Conservation (phyloP, 2,329 filamentous ascomycete genomes). For the Eutypella sp. region DNA sequence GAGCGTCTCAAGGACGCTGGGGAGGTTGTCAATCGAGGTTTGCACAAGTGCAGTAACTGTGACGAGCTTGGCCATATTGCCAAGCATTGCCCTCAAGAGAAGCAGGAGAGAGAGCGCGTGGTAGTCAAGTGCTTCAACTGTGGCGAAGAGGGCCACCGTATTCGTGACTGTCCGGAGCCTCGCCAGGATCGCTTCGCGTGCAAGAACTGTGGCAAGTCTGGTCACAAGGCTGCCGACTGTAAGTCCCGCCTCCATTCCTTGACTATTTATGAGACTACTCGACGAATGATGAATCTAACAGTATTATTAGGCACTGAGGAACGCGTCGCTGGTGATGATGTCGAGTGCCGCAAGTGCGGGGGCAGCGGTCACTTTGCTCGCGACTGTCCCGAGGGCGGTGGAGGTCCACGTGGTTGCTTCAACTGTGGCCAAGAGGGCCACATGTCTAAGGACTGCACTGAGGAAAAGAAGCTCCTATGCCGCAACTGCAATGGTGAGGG, state of each 20-base stretch:
- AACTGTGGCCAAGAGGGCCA: constrained; percentile 64
- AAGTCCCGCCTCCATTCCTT: constrained; percentile 23
- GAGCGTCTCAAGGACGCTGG: constrained; percentile 62
- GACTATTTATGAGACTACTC: neutral
- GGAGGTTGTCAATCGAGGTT: constrained; percentile 53
- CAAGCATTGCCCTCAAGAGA: constrained; percentile 58
- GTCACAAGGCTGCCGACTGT: constrained; percentile 48
- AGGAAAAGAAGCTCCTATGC: constrained; percentile 47
- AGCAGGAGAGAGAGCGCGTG: constrained; percentile 39
- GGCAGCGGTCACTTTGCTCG: constrained; percentile 59
- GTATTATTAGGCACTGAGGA: constrained; percentile 41
- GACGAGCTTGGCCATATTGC: constrained; percentile 56
- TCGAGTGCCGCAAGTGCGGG: constrained; percentile 62
- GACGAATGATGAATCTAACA: constrained; percentile 12
- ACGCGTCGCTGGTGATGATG: constrained; percentile 51
- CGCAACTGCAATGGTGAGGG: constrained; percentile 56
- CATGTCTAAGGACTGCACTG: constrained; percentile 44
- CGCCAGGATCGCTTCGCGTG: constrained; percentile 62
- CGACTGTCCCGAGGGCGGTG: constrained; percentile 59
- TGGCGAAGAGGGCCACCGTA: constrained; percentile 56
- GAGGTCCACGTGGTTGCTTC: constrained; percentile 46
- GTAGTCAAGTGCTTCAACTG: constrained; percentile 63
- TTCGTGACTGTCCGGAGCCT: constrained; percentile 64
- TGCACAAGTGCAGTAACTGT: constrained; percentile 61
- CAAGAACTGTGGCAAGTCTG: constrained; percentile 59